phyloP scores from a whole-genome alignment of 148 eudicot species.

The Dysphania ambrosioides region DNA sequence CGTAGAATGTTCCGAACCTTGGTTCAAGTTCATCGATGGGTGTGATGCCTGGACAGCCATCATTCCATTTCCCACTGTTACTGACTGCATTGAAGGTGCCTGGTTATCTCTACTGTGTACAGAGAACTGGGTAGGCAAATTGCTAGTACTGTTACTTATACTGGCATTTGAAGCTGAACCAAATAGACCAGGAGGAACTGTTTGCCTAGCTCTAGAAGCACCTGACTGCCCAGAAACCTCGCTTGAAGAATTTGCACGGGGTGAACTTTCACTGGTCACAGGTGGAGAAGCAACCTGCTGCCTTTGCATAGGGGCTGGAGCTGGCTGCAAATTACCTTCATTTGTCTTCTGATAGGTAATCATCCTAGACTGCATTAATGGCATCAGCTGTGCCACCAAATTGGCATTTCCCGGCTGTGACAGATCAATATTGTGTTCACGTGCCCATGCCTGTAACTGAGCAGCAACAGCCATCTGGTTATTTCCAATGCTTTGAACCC shows the following conservation, averaged over 20 bases:
- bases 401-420: conserved; percentile 81
- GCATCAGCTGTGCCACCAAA: conserved; percentile 71
- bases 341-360: conserved; percentile 62
- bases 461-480: conserved; percentile 68
- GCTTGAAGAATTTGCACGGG: conserved; percentile 75
- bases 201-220: conserved; percentile 55
- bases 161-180: conserved; percentile 41
- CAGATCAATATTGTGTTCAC: conserved; percentile 80
- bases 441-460: conserved; percentile 84
- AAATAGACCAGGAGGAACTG: conserved; percentile 47
- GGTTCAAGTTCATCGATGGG: conserved; percentile 63
- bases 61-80: conserved; percentile 54
- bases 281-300: conserved; percentile 71
- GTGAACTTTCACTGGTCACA: conserved; percentile 67
- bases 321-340: conserved; percentile 57
- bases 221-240: conserved; percentile 73
- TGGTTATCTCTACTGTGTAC: conserved; percentile 57
- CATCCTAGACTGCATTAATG: conserved; percentile 84
- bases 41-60: conserved; percentile 52
- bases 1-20: conserved; percentile 55
- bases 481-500: conserved; percentile 48
- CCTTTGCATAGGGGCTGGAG: conserved; percentile 49
- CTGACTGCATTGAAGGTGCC: conserved; percentile 50
- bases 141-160: conserved; percentile 31
- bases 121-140: conserved; percentile 42